A percentile compares a stretch with the other conserved stretches of the same genome.
phyloP scores from a whole-genome alignment of 371 early-diverging fungal species.

The Dinochytrium kinnereticum region DNA sequence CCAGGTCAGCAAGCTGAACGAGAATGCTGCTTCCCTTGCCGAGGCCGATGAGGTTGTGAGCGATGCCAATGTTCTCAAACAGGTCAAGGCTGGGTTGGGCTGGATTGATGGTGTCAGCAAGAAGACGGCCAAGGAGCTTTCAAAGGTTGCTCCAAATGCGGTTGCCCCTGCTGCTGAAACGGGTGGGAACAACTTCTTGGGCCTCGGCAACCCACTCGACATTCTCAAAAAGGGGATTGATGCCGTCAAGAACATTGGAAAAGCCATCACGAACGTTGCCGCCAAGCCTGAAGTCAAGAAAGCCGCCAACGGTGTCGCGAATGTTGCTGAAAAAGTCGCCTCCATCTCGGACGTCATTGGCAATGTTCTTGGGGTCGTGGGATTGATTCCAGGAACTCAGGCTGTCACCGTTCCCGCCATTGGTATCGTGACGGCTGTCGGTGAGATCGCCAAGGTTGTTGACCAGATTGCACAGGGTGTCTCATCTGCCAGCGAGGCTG shows the following conservation, averaged over 20 bases:
- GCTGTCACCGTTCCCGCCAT: not conserved
- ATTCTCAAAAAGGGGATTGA: not conserved
- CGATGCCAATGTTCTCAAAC: not conserved
- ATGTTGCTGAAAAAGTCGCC: constrained; percentile 10
- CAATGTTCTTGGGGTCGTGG: not conserved
- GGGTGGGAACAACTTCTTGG: not conserved
- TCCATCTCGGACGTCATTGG: constrained; percentile 9
- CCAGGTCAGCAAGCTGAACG: not conserved
- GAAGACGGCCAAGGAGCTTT: not conserved
- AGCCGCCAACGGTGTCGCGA: not conserved
- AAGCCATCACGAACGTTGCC: not conserved
- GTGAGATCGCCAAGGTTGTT: not conserved
- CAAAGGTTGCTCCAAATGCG: not conserved
- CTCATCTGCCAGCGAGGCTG: not conserved
- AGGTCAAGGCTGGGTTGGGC: not conserved
- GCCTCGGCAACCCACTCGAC: not conserved
- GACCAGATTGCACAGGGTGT: not conserved
- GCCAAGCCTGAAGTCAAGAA: not conserved
- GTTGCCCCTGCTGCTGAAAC: not conserved
- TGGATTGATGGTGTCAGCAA: constrained; percentile 4
- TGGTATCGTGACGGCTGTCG: not conserved
- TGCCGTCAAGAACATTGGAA: not conserved
- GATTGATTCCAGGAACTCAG: not conserved
- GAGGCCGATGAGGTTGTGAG: not conserved
- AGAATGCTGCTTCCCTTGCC: not conserved